phyloP scores from a whole-genome alignment of 352 stramenopile genomes.

The Lagenidium sp. region DNA sequence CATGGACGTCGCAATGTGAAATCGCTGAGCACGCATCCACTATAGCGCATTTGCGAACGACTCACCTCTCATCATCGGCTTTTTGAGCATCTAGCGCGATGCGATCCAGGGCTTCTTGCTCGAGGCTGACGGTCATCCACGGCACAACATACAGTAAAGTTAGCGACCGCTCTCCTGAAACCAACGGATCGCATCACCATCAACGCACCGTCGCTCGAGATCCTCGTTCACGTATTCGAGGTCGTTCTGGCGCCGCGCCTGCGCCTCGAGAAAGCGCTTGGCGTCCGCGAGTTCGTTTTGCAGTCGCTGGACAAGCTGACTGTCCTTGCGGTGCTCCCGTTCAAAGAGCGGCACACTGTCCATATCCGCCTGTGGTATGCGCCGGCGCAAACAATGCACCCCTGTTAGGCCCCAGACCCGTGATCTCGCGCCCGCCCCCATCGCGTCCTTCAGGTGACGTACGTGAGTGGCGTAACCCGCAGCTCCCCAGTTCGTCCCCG shows the following conservation, averaged over 20 bases:
- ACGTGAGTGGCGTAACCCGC: slow-evolving; percentile 14
- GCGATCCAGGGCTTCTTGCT: slow-evolving; percentile 77
- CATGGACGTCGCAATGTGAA: too few relatives aligned
- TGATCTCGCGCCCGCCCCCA: too few relatives aligned
- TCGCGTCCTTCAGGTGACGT: too few relatives aligned
- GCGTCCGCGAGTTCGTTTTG: slow-evolving; percentile 80
- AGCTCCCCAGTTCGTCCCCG: slow-evolving; percentile 18
- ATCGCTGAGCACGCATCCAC: too few relatives aligned
- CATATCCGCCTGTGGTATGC: slow-evolving; percentile 47
- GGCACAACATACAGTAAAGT: too few relatives aligned
- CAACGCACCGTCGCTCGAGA: slow-evolving; percentile 54
- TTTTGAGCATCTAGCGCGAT: slow-evolving; percentile 79
- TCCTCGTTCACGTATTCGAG: slow-evolving; percentile 85
- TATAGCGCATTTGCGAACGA: too few relatives aligned
- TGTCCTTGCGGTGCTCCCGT: slow-evolving; percentile 79
- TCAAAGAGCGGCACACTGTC: slow-evolving; percentile 81
- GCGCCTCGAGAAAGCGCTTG: slow-evolving; percentile 77
- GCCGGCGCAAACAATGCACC: neutral
- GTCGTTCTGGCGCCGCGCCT: slow-evolving; percentile 76
- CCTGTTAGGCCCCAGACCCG: too few relatives aligned
- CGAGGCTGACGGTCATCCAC: too few relatives aligned
- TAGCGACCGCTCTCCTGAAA: too few relatives aligned
- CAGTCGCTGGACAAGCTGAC: slow-evolving; percentile 71
- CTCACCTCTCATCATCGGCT: slow-evolving; percentile 73
- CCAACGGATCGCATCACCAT: too few relatives aligned